These are phyloP conservation scores for Prunus mume DNA, from an alignment of 306 rosid genomes.

Conservation along the genomic window DNA sequence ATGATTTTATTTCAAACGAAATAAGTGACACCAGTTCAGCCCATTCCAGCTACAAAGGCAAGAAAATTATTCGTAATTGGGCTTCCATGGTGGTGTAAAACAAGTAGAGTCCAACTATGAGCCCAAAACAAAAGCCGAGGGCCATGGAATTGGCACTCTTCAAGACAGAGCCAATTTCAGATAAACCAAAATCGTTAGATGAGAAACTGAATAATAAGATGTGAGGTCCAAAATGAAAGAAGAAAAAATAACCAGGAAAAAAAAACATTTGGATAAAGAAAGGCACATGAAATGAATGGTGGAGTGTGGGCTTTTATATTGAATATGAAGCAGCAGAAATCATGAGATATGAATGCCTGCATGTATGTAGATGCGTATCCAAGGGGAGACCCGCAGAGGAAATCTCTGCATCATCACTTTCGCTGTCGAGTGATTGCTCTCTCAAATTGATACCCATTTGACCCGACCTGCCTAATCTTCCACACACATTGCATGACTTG, in stretches of 20 bases:
- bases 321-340: slow-evolving; percentile 15
- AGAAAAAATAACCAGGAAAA: not conserved
- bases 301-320: slow-evolving; percentile 4
- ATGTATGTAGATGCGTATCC: not conserved
- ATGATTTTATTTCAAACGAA: too few species aligned
- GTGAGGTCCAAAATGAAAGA: not conserved
- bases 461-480: slow-evolving; percentile 22
- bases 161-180: too few species aligned
- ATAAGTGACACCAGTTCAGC: not conserved
- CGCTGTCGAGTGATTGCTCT: slow-evolving; percentile 16
- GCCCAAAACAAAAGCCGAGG: too few species aligned
- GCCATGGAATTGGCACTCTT: too few species aligned
- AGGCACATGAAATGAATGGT: not conserved
- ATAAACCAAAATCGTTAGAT: not conserved
- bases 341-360: slow-evolving; percentile 22
- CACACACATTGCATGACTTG: slow-evolving; percentile 16
- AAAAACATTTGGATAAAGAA: not conserved
- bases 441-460: slow-evolving; percentile 8
- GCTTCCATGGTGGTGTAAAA: too few species aligned
- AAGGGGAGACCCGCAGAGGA: not conserved
- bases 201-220: not conserved
- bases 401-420: not conserved
- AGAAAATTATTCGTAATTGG: too few species aligned
- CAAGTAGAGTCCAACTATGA: too few species aligned
- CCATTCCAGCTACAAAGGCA: not conserved